These are phyloP conservation scores for Termitomyces sp. DNA, from an alignment of 768 basidiomycete species.

Conservation along the genomic window DNA sequence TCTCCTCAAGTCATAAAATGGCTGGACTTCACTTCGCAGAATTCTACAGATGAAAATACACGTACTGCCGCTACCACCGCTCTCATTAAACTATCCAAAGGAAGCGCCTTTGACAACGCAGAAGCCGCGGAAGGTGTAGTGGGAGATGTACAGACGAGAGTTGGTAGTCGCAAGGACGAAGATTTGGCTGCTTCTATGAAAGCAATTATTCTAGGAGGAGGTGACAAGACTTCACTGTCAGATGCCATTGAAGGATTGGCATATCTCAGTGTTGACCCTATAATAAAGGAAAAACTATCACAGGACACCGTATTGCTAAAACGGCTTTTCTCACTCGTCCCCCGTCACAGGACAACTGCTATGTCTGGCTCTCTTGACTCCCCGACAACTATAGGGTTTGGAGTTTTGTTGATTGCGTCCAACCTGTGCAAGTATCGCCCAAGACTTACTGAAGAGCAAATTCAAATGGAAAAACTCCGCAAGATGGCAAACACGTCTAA, in stretches of 20 bases:
- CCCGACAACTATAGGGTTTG: slow-evolving; percentile 63
- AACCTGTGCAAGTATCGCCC: slow-evolving; percentile 73
- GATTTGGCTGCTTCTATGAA: slow-evolving; percentile 52
- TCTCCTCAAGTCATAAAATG: slow-evolving; percentile 53
- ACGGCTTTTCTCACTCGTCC: slow-evolving; percentile 50
- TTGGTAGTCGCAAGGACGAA: slow-evolving; percentile 26
- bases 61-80: slow-evolving; percentile 66
- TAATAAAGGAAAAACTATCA: slow-evolving; percentile 58
- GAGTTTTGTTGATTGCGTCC: slow-evolving; percentile 65
- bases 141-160: slow-evolving; percentile 8
- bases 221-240: slow-evolving; percentile 35
- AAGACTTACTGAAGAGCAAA: slow-evolving; percentile 71
- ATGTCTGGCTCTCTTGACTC: slow-evolving; percentile 17
- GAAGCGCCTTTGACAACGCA: slow-evolving; percentile 39
- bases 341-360: slow-evolving; percentile 35
- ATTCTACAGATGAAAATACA: slow-evolving; percentile 37
- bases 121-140: slow-evolving; percentile 16
- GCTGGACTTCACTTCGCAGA: slow-evolving; percentile 55
- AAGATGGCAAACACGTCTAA: slow-evolving; percentile 56
- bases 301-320: slow-evolving; percentile 47
- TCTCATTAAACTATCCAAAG: slow-evolving; percentile 71
- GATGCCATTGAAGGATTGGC: slow-evolving; percentile 83
- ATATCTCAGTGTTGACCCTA: slow-evolving; percentile 65
- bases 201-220: slow-evolving; percentile 39
- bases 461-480: slow-evolving; percentile 74